Conservation (phyloP, 192 early-diverging fungal species). For the Coemansia sp. region DNA sequence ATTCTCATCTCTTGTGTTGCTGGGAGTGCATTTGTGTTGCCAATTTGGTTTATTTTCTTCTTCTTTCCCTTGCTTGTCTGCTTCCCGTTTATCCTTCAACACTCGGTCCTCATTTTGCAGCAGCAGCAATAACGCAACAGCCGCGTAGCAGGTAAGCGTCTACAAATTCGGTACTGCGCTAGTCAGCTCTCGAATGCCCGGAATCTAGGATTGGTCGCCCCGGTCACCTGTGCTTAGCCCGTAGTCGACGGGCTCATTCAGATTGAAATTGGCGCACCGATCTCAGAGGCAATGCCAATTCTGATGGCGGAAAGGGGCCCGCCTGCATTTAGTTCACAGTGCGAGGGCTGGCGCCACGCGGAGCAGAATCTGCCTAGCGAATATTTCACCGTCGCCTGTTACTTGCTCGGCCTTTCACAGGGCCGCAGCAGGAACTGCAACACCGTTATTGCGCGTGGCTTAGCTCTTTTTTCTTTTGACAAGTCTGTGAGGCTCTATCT, state of each 20-base stretch:
- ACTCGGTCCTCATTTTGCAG: neutral
- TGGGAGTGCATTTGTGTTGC: neutral
- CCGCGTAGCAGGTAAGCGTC: constrained; percentile 6
- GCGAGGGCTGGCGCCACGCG: neutral
- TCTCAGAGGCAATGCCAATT: neutral
- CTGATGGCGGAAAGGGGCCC: constrained; percentile 15
- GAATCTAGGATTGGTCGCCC: neutral
- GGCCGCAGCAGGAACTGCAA: neutral
- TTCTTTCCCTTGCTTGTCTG: neutral
- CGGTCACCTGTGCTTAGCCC: neutral
- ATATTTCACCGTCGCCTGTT: neutral
- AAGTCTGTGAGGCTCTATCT: neutral
- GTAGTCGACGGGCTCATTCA: neutral
- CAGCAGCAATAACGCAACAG: neutral
- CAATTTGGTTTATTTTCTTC: neutral
- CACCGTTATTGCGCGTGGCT: neutral
- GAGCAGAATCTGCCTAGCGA: neutral
- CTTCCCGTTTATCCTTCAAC: neutral
- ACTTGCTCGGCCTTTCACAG: neutral
- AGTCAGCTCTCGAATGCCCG: neutral
- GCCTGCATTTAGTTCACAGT: neutral
- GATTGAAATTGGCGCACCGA: constrained; percentile 1
- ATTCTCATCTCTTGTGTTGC: constrained; percentile 2
- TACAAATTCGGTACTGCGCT: neutral
- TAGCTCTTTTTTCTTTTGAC: too few species aligned